Conservation (phyloP, 2,329 filamentous ascomycete genomes). For the Fragosphaeria purpurea region DNA sequence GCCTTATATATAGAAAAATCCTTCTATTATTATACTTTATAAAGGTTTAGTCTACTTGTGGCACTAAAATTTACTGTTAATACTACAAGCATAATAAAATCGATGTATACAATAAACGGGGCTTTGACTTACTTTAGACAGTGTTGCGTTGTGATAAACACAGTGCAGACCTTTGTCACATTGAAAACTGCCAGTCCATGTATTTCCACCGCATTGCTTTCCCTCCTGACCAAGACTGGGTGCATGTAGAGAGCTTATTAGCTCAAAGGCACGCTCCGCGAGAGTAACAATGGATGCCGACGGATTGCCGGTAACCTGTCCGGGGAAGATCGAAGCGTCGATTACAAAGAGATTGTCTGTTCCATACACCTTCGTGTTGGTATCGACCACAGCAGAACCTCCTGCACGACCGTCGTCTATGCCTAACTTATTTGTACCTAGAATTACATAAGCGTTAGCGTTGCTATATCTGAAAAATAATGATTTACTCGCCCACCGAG, state of each 20-base stretch:
- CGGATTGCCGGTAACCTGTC: slow-evolving; percentile 53
- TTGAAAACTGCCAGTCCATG: slow-evolving; percentile 9
- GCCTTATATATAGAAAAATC: no score
- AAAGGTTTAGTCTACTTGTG: no score
- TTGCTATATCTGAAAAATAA: not conserved
- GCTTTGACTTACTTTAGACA: slow-evolving; percentile 4
- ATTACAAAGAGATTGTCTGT: slow-evolving; percentile 54
- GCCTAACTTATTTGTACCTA: slow-evolving; percentile 46
- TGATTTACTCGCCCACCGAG: no score
- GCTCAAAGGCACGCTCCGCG: slow-evolving; percentile 26
- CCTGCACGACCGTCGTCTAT: slow-evolving; percentile 37
- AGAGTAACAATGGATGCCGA: slow-evolving; percentile 30
- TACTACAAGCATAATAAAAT: no score
- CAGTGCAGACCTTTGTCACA: slow-evolving; percentile 6
- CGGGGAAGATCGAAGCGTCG: slow-evolving; percentile 54
- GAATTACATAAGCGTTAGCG: not conserved
- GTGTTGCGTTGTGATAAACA: slow-evolving; percentile 1
- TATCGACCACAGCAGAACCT: slow-evolving; percentile 45
- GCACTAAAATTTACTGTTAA: no score
- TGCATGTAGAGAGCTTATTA: slow-evolving; percentile 9
- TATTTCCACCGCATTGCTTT: slow-evolving; percentile 7
- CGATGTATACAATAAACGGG: no score
- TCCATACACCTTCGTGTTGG: slow-evolving; percentile 47
- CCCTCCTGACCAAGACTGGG: not conserved
- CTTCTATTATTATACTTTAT: no score